Percentiles rank a stretch among this genome's conserved stretches.
phyloP scores from a whole-genome alignment of 345 rosid genomes.

The Melaleuca alternifolia region DNA sequence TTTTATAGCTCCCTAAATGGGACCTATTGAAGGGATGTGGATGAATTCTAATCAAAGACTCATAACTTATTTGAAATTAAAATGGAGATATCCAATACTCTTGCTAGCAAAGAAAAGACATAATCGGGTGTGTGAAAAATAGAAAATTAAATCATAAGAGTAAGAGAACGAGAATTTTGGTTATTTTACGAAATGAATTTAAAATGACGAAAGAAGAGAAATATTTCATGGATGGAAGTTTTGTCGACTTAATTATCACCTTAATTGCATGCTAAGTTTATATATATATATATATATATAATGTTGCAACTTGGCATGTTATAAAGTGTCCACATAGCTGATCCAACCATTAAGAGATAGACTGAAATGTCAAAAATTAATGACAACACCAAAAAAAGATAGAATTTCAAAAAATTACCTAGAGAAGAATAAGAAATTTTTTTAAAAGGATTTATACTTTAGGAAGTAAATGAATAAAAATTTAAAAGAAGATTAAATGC shows the following conservation, averaged over 20 bases:
- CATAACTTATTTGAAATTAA: no score
- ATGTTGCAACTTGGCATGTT: neutral
- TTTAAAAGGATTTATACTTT: neutral
- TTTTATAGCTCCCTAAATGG: neutral
- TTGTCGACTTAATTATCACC: neutral
- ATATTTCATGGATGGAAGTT: neutral
- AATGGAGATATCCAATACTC: neutral
- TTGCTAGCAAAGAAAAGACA: neutral
- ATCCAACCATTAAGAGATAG: neutral
- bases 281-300: neutral
- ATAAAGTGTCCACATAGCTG: neutral
- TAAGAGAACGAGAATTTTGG: neutral
- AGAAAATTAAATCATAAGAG: neutral
- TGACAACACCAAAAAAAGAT: neutral
- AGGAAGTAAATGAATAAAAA: neutral
- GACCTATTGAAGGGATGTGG: neutral
- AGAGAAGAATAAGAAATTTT: neutral
- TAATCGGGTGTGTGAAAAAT: neutral
- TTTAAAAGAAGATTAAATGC: neutral
- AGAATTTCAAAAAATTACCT: neutral
- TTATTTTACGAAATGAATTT: neutral
- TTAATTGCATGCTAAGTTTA: no score
- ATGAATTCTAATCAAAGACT: neutral
- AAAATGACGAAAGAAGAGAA: neutral
- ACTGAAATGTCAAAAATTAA: neutral